Base-by-base conservation (phyloP, 352 stramenopile species). In the Globisporangium megalacanthum region DNA sequence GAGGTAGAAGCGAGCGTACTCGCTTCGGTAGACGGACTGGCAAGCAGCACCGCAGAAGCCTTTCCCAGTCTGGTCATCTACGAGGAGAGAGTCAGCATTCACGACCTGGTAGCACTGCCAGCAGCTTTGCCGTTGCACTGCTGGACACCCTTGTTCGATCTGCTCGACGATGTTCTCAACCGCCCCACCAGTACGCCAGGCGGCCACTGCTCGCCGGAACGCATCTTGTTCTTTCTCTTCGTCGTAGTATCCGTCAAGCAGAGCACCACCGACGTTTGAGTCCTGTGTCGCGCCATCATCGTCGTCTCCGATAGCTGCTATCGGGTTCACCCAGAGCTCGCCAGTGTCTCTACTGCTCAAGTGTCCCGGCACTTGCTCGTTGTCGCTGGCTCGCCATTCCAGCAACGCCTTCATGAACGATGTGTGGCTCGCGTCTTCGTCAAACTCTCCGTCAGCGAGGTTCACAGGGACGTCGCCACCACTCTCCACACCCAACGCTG, bases 41-140 rank as follows among this genome's bases (percentile, higher is more conserved):
- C 83, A 94, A 2, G 29, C 19, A 0, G 39, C 25, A 0, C 66
- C 62, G 49, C 83, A 94, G 57, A 94, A 94, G 2, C 41, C 47
- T 17, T 86, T 86, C 3, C 58, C 56, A 9, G 76, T 83, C 49
- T 68, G 60, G 0, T 60, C 54, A 36, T 92, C 84, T 5, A 65
- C 50, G 0, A 87, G 41, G 11, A 90, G 58, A 3, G 42, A 45
- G 9, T 88, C 75, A 5, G 61, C 61, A 42, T 61, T 64, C 35
- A 72, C 58, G 17, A 94, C 56, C 4, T 65, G 68, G 61, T 94
- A 94, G 54, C 84, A 94, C 37, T 94, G 82, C 84, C 84, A 94
- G 51, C 82, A 94, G 58, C 80, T 86, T 59, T 81, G 83, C 22
- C 73, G 73, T 36, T 76, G 63, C 7, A 57, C 68, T 11, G 77